Percentiles rank a stretch among this genome's conserved stretches.
phyloP scores from a whole-genome alignment of 2,329 filamentous ascomycete species.

The Beauveria medogensis region DNA sequence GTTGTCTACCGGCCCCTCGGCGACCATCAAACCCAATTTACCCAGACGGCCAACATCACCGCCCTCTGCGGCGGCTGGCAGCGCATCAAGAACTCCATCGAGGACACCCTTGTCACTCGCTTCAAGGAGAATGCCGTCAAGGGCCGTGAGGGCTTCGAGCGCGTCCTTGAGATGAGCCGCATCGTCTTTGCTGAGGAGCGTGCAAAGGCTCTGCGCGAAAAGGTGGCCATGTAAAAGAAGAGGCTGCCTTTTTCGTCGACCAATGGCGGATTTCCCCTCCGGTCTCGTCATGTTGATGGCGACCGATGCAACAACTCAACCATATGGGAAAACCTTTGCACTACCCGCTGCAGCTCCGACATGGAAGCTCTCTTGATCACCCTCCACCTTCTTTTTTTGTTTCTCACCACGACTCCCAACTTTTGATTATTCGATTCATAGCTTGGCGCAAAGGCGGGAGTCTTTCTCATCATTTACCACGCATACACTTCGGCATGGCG shows the following conservation, averaged over 20 bases:
- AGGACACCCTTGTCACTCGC: slow-evolving; percentile 79
- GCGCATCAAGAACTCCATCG: slow-evolving; percentile 91
- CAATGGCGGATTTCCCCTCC: no score
- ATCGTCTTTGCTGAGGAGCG: slow-evolving; percentile 86
- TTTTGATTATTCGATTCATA: slow-evolving; percentile 10
- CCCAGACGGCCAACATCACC: slow-evolving; percentile 86
- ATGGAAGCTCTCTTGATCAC: background rate
- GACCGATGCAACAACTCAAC: background rate
- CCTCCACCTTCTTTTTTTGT: background rate
- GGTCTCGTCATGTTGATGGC: background rate
- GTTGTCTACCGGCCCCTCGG: slow-evolving; percentile 68
- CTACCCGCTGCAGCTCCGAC: background rate
- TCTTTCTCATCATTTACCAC: background rate
- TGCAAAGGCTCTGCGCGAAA: slow-evolving; percentile 37
- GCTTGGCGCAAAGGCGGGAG: slow-evolving; percentile 10
- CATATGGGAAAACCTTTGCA: background rate
- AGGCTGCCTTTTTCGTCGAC: background rate
- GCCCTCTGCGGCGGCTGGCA: slow-evolving; percentile 95
- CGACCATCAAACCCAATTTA: slow-evolving; percentile 63
- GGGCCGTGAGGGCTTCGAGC: slow-evolving; percentile 90
- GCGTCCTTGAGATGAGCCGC: slow-evolving; percentile 86
- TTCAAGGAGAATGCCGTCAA: slow-evolving; percentile 89
- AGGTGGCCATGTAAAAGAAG: background rate
- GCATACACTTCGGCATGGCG: slow-evolving; percentile 10
- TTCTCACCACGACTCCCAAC: slow-evolving; percentile 8